phyloP scores from a whole-genome alignment of 768 basidiomycete species.

The Suillus bovinus region DNA sequence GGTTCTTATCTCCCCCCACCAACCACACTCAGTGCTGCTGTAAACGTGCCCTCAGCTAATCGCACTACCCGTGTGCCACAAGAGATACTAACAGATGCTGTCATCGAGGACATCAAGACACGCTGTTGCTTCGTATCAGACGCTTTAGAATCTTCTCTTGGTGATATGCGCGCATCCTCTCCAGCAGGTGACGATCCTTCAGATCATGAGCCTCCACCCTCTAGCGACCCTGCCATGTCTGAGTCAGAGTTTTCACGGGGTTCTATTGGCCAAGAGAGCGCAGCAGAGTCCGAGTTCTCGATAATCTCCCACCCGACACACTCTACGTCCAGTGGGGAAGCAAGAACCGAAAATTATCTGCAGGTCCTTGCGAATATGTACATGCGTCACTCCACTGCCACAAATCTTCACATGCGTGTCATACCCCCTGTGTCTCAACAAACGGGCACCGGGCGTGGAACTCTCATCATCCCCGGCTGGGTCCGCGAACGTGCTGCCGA shows the following conservation, averaged over 20 bases:
- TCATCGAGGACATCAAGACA: slow-evolving; percentile 91
- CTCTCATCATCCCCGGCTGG: slow-evolving; percentile 91
- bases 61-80: slow-evolving; percentile 70
- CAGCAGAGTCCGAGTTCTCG: slow-evolving; percentile 58
- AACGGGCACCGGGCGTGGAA: slow-evolving; percentile 72
- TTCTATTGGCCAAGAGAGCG: slow-evolving; percentile 51
- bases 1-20: slow-evolving; percentile 86
- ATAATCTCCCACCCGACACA: slow-evolving; percentile 47
- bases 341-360: slow-evolving; percentile 31
- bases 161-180: slow-evolving; percentile 35
- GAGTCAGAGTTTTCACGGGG: slow-evolving; percentile 67
- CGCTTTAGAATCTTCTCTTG: slow-evolving; percentile 42
- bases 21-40: slow-evolving; percentile 61
- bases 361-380: slow-evolving; percentile 73
- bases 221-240: slow-evolving; percentile 60
- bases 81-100: slow-evolving; percentile 73
- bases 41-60: slow-evolving; percentile 61
- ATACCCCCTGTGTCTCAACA: slow-evolving; percentile 66
- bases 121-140: slow-evolving; percentile 87
- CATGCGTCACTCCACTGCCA: slow-evolving; percentile 74
- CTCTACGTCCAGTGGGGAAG: slow-evolving; percentile 21
- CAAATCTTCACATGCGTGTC: slow-evolving; percentile 69
- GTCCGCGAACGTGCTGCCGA: slow-evolving; percentile 90
- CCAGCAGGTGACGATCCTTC: slow-evolving; percentile 35
- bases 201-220: slow-evolving; percentile 42